Evolutionary conservation across 495 filamentous ascomycete genomes (phyloP).

Genomic region (Penicillium coffeae): DNA sequence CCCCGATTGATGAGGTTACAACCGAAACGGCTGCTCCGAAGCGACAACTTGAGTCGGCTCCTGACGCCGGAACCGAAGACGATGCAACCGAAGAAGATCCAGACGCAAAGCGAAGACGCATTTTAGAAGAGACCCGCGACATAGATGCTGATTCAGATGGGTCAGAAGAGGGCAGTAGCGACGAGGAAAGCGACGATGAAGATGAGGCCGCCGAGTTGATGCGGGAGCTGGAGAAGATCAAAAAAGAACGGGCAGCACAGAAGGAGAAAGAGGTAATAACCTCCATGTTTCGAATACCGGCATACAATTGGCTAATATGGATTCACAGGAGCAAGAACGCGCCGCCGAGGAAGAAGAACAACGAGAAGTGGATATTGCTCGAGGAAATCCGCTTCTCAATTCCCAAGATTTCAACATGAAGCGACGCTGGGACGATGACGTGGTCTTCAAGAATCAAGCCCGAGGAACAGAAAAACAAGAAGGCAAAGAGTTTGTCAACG

Average conservation of each 20-base stretch:
- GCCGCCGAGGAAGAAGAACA: slow-evolving; percentile 74
- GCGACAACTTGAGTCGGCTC: slow-evolving; percentile 58
- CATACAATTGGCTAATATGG: slow-evolving; percentile 6
- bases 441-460: slow-evolving; percentile 99
- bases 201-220: slow-evolving; percentile 89
- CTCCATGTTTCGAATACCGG: not conserved
- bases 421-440: slow-evolving; percentile 91
- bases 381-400: slow-evolving; percentile 90
- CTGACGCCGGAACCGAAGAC: slow-evolving; percentile 28
- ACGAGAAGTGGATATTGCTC: slow-evolving; percentile 81
- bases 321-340: slow-evolving; percentile 63
- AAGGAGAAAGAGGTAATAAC: slow-evolving; percentile 69
- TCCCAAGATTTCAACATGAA: slow-evolving; percentile 47
- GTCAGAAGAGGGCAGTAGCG: slow-evolving; percentile 65
- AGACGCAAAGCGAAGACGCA: slow-evolving; percentile 78
- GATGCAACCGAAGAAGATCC: slow-evolving; percentile 61
- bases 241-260: slow-evolving; percentile 80
- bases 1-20: slow-evolving; percentile 31
- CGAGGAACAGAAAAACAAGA: slow-evolving; percentile 91
- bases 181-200: slow-evolving; percentile 73
- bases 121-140: slow-evolving; percentile 83
- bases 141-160: slow-evolving; percentile 86
- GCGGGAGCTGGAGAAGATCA: slow-evolving; percentile 92
- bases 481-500: slow-evolving; percentile 96
- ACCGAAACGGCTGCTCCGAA: slow-evolving; percentile 47